These are phyloP conservation scores for Pseudopithomyces maydicus DNA, from an alignment of 2,329 filamentous ascomycete genomes.

Conservation along the genomic window DNA sequence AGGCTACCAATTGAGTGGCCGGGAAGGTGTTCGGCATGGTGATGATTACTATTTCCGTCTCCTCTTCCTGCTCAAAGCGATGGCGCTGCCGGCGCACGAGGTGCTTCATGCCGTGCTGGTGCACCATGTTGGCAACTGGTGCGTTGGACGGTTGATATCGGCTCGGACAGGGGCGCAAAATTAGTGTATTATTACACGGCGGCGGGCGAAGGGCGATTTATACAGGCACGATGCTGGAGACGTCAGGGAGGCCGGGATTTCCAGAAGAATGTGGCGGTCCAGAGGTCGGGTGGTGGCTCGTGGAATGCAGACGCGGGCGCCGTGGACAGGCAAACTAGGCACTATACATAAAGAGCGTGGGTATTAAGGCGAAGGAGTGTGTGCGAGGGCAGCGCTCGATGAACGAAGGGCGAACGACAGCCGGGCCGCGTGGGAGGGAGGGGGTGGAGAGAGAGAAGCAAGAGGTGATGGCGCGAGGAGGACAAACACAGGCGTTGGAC, in stretches of 20 bases:
- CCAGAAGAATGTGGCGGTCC: constrained; percentile 37
- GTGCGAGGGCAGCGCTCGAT: constrained; percentile 42
- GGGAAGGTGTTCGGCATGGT: constrained; percentile 58
- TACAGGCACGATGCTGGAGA: constrained; percentile 19
- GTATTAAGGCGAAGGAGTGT: constrained; percentile 39
- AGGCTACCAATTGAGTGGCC: constrained; percentile 45
- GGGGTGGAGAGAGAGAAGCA: constrained; percentile 16
- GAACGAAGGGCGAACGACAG: constrained; percentile 48
- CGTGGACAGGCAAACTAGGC: constrained; percentile 22
- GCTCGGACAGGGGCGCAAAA: constrained; percentile 7
- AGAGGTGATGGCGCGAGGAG: constrained; percentile 14
- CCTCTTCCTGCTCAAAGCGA: constrained; percentile 17
- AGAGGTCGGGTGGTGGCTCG: constrained; percentile 18
- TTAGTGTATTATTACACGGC: constrained; percentile 30
- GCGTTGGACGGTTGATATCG: neutral
- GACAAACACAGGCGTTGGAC: constrained; percentile 10
- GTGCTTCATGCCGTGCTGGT: constrained; percentile 32
- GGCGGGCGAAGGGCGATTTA: constrained; percentile 25
- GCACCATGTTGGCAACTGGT: constrained; percentile 24
- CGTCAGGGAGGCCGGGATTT: constrained; percentile 29
- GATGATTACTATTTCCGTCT: constrained; percentile 53
- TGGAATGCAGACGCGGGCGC: constrained; percentile 29
- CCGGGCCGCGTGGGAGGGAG: constrained; percentile 39
- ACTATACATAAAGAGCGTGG: constrained; percentile 39
- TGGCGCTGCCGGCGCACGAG: constrained; percentile 35